Percentiles rank a stretch among this genome's conserved stretches.
These are phyloP conservation scores for Comarum palustre DNA, from an alignment of 306 rosid genomes.

Conservation along the genomic window DNA sequence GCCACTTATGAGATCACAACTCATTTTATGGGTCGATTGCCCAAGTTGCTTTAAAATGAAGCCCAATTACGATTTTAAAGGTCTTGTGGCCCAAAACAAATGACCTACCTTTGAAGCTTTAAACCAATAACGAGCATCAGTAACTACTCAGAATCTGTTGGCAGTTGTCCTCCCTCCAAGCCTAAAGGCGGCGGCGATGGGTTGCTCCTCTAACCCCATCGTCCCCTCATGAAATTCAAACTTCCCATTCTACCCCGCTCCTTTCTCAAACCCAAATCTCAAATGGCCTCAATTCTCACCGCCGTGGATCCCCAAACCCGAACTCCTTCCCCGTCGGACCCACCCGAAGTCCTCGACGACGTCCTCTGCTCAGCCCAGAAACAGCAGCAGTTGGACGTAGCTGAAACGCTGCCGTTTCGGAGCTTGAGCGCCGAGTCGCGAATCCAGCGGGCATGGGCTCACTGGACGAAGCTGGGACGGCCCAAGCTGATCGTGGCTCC, in stretches of 20 bases:
- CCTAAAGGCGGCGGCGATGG: conserved; percentile 17
- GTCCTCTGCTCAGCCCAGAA: conserved; percentile 34
- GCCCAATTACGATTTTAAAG: neutral
- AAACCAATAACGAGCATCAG: neutral
- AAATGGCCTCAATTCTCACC: conserved; percentile 42
- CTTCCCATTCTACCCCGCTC: conserved; percentile 21
- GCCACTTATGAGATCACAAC: too few species aligned
- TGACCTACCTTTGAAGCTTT: neutral
- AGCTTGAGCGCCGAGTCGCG: conserved; percentile 47
- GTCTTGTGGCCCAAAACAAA: neutral
- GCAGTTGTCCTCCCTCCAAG: neutral
- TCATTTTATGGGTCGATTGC: neutral
- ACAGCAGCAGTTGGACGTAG: neutral
- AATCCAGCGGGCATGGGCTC: conserved; percentile 75
- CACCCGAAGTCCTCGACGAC: conserved; percentile 35
- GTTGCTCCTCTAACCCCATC: conserved; percentile 24
- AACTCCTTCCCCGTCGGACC: conserved; percentile 24
- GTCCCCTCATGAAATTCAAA: conserved; percentile 57
- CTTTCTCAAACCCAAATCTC: conserved; percentile 21
- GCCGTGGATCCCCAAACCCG: conserved; percentile 14
- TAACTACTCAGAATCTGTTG: neutral
- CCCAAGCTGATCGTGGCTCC: conserved; percentile 89
- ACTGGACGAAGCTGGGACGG: conserved; percentile 77
- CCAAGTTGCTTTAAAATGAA: neutral
- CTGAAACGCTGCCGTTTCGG: conserved; percentile 22